Percentiles rank a stretch among this genome's conserved stretches.
phyloP scores from a whole-genome alignment of 106 monocot genomes.

The Hemerocallis citrina region DNA sequence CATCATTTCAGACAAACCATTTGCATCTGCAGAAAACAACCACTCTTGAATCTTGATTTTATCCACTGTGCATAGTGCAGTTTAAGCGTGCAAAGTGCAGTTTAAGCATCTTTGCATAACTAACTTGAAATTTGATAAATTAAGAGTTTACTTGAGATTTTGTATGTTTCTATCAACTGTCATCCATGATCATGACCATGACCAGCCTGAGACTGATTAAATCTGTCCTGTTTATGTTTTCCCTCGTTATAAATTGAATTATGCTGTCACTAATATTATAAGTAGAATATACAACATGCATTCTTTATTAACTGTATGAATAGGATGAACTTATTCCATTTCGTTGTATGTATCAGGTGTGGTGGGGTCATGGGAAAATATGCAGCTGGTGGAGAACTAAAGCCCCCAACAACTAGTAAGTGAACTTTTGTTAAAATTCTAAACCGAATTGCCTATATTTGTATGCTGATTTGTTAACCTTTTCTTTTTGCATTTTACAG shows the following conservation, averaged over 20 bases:
- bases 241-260: no score
- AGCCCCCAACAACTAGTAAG: slow-evolving; percentile 92
- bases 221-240: no score
- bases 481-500: background rate
- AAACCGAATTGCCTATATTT: background rate
- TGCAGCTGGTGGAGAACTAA: slow-evolving; percentile 98
- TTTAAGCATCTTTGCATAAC: background rate
- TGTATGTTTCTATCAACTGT: background rate
- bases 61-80: no score
- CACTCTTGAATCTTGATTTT: background rate
- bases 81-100: no score
- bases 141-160: background rate
- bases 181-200: background rate
- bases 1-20: background rate
- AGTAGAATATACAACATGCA: background rate
- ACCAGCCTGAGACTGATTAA: no score
- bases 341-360: slow-evolving; percentile 50
- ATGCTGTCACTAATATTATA: no score
- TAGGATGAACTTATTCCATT: background rate
- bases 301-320: background rate
- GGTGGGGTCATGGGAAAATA: slow-evolving; percentile 98
- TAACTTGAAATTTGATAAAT: background rate
- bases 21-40: background rate
- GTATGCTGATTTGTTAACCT: background rate
- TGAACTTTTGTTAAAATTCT: background rate